phyloP scores from a whole-genome alignment of 2,329 filamentous ascomycete genomes.

The Ophiostoma australiae region DNA sequence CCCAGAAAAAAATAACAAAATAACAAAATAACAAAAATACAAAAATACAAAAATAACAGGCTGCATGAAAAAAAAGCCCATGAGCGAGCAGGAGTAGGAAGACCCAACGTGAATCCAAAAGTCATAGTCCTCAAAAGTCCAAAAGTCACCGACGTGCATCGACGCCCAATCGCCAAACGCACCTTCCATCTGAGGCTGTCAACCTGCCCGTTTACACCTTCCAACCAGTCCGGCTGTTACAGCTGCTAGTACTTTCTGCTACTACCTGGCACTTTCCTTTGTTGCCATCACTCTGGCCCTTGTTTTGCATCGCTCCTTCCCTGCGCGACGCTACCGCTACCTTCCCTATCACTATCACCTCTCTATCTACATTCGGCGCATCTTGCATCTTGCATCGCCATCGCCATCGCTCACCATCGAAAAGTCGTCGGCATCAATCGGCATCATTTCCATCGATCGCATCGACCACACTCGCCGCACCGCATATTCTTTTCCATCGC shows the following conservation, averaged over 20 bases:
- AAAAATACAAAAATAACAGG: constrained; percentile 17
- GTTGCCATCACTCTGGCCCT: background rate
- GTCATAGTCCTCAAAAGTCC: background rate
- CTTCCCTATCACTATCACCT: background rate
- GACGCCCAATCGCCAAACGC: constrained; percentile 24
- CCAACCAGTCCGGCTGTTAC: background rate
- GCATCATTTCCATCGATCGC: background rate
- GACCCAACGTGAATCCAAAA: constrained; percentile 5
- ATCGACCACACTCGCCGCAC: background rate
- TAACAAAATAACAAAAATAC: constrained; percentile 1
- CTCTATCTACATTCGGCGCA: constrained; percentile 16
- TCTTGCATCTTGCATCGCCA: constrained; percentile 15
- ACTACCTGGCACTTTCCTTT: constrained; percentile 19
- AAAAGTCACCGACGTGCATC: constrained; percentile 19
- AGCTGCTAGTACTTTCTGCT: background rate
- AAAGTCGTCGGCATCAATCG: background rate
- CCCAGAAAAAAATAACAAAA: constrained; percentile 14
- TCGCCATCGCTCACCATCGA: background rate
- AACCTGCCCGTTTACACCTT: constrained; percentile 1
- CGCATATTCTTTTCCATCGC: background rate
- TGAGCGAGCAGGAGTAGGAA: constrained; percentile 11
- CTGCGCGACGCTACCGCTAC: background rate
- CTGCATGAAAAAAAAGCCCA: constrained; percentile 20
- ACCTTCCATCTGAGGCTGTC: background rate
- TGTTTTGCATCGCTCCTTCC: constrained; percentile 18